phyloP scores from a whole-genome alignment of 2,329 filamentous ascomycete genomes.

The Bertia moriformis region DNA sequence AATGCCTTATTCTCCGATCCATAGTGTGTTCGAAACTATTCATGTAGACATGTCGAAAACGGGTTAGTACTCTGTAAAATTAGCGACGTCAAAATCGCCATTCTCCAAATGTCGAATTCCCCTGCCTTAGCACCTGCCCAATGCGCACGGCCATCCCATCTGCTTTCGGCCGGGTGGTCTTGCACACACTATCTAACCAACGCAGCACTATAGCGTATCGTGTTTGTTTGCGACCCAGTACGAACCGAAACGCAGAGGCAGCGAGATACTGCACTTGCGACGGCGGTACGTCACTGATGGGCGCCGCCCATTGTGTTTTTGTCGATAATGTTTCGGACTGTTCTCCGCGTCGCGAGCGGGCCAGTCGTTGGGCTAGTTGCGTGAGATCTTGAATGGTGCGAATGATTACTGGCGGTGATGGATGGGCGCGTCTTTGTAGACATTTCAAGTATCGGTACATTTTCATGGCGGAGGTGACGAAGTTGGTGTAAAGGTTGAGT shows the following conservation, averaged over 20 bases:
- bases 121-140: not conserved
- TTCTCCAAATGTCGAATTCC: not conserved
- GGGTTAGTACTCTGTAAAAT: too few species aligned
- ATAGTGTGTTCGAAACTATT: too few species aligned
- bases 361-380: conserved; percentile 30
- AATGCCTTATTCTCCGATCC: too few species aligned
- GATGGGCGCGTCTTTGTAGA: conserved; percentile 14
- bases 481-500: conserved; percentile 41
- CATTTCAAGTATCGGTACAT: conserved; percentile 1
- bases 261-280: conserved; percentile 20
- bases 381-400: conserved; percentile 38
- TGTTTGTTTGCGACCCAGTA: conserved; percentile 44
- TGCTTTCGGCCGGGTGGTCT: not conserved
- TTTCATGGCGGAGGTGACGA: conserved; percentile 44
- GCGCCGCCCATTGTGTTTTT: too few species aligned
- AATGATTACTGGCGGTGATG: conserved; percentile 14
- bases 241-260: conserved; percentile 36
- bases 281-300: conserved; percentile 3
- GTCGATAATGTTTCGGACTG: not conserved
- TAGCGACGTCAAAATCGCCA: not conserved
- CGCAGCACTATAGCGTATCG: conserved; percentile 32
- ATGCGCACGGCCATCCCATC: not conserved
- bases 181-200: conserved; percentile 25
- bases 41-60: too few species aligned
- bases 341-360: conserved; percentile 18